Evolutionary conservation across 2,329 filamentous ascomycete species (phyloP).

Genomic region (Cadophora sp.): DNA sequence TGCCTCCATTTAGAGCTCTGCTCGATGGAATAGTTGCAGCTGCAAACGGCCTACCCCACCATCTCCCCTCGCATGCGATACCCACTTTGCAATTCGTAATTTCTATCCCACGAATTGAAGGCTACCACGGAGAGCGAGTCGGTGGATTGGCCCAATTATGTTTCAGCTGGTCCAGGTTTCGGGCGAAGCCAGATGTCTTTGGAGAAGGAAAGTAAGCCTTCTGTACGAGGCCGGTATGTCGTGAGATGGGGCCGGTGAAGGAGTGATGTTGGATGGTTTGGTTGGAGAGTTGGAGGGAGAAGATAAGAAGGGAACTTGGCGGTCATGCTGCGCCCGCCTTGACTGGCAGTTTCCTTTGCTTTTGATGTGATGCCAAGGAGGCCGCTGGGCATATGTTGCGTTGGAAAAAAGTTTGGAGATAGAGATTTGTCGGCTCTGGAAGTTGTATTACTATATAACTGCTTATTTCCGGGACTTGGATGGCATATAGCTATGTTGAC

Average conservation of each 20-base stretch:
- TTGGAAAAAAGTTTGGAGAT: not conserved
- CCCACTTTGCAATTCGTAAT: not conserved
- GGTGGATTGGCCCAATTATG: not conserved
- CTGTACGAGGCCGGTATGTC: not conserved
- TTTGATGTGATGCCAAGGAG: conserved; percentile 16
- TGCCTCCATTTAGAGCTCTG: not conserved
- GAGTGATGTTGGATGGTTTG: not conserved
- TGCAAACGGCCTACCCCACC: not conserved
- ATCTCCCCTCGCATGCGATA: not conserved
- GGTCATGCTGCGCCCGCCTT: conserved; percentile 3
- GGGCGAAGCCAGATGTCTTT: conserved; percentile 6
- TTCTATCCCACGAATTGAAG: not conserved
- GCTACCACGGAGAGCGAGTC: not conserved
- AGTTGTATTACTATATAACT: not conserved
- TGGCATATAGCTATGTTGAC: not conserved
- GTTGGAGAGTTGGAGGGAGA: not conserved
- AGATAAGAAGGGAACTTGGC: conserved; percentile 13
- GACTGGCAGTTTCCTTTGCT: not conserved
- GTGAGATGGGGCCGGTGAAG: conserved; percentile 3
- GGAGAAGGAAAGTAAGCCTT: not conserved
- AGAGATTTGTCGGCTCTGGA: not conserved
- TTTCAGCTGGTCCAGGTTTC: conserved; percentile 17
- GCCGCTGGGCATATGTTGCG: not conserved
- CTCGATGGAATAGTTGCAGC: not conserved
- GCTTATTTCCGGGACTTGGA: not conserved